Evolutionary conservation across 805 yeast species (phyloP), one percentile per base, ranked within the genome.

Genomic region (Debaryomyces maramus): DNA sequence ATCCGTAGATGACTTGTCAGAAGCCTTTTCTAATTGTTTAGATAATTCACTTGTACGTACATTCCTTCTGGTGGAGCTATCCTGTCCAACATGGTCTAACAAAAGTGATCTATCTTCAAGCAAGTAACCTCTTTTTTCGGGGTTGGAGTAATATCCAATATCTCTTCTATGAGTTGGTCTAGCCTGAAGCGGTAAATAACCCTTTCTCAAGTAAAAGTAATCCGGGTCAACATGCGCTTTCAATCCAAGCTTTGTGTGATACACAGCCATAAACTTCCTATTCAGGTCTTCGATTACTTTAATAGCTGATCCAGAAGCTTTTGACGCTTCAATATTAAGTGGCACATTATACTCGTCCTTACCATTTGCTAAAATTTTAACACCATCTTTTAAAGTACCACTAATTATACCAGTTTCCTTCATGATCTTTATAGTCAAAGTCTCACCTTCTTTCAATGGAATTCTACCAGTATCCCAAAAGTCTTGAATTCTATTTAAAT

Each of bases 141-240:
- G 74, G 58, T 80, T 75, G 35, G 88, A 78, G 67, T 93, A 91
- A 63, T 73, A 88, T 42, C 79, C 80, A 41, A 91, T 81, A 55
- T 85, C 88, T 63, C 87, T 84, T 65, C 86, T 80, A 51, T 78
- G 81, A 6, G 83, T 84, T 10, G 99, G 99, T 62, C 89, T 80
- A 1, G 97, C 89, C 38, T 78, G 81, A 48, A 88, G 60, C 32
- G 98, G 98, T 11, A 90, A 61, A 48, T 88, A 80, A 13, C 95
- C 96, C 56, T 80, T 82, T 53, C 75, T 84, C 47, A 72, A 62
- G 34, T 85, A 60, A 51, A 82, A 85, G 61, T 81, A 72, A 34
- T 79, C 76, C 8, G 98, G 97, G 33, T 81, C 64, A 28, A 88
- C 70, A 54, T 88, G 93, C 3, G 88, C 91, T 53, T 79, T 72